phyloP scores from a whole-genome alignment of 768 basidiomycete species.

The Mycena polygramma region DNA sequence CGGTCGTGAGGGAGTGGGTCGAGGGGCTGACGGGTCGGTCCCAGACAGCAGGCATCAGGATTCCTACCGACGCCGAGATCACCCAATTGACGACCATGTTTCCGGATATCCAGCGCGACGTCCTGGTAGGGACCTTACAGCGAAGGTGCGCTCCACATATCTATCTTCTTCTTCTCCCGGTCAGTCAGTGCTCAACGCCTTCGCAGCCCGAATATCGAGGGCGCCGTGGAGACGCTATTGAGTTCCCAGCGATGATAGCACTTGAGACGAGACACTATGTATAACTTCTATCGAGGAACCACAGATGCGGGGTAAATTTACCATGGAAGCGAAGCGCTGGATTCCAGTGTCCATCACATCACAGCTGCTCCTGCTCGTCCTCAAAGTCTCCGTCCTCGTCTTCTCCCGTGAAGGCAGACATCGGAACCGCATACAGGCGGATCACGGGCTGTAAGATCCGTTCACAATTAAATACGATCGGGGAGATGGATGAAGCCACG shows the following conservation, averaged over 20 bases:
- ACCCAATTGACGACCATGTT: constrained; percentile 84
- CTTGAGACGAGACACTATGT: not conserved
- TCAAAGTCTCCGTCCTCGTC: constrained; percentile 74
- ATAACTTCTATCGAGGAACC: not conserved
- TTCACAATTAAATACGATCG: constrained; percentile 10
- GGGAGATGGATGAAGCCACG: constrained; percentile 41
- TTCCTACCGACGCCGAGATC: constrained; percentile 84
- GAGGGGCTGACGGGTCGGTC: constrained; percentile 80
- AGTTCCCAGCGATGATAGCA: constrained; percentile 52
- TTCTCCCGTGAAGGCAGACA: constrained; percentile 85
- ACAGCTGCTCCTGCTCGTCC: constrained; percentile 43
- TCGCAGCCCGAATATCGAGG: constrained; percentile 80
- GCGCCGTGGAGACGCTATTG: constrained; percentile 85
- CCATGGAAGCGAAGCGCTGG: too few species aligned
- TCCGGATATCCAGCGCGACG: constrained; percentile 80
- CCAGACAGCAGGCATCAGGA: constrained; percentile 71
- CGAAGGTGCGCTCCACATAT: constrained; percentile 76
- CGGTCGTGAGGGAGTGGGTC: constrained; percentile 84
- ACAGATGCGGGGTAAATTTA: not conserved
- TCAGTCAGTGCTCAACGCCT: constrained; percentile 23
- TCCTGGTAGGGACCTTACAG: constrained; percentile 82
- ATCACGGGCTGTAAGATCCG: constrained; percentile 82
- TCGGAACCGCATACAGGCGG: constrained; percentile 93
- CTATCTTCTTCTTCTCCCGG: constrained; percentile 9
- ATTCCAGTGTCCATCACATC: not conserved